phyloP scores from a whole-genome alignment of 2,329 filamentous ascomycete genomes.

The Aspergillus eucalypticola region DNA sequence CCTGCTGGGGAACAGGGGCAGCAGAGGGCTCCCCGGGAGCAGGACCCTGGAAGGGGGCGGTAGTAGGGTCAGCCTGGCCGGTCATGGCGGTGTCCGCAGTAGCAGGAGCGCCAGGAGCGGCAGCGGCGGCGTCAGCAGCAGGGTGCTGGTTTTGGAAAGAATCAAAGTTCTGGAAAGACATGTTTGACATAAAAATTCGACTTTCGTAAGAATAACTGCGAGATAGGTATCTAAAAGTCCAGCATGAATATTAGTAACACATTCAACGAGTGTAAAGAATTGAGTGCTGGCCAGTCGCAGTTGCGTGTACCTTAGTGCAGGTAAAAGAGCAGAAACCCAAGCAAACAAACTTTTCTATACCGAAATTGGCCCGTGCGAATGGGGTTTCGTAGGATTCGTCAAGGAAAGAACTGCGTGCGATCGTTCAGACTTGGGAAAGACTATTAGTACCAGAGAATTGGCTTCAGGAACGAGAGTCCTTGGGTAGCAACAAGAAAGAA shows the following conservation, averaged over 20 bases:
- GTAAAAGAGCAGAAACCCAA: conserved; percentile 24
- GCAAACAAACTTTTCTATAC: conserved; percentile 29
- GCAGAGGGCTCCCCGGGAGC: conserved; percentile 44
- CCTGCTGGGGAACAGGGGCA: conserved; percentile 50
- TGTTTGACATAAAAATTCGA: conserved; percentile 41
- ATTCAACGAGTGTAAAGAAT: background rate
- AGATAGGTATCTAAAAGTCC: conserved; percentile 17
- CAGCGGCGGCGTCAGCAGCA: conserved; percentile 56
- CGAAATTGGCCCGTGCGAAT: conserved; percentile 38
- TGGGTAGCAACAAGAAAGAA: background rate
- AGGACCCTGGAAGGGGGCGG: conserved; percentile 52
- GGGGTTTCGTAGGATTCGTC: conserved; percentile 43
- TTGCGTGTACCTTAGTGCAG: conserved; percentile 24
- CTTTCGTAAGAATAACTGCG: conserved; percentile 22
- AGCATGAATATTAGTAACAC: background rate
- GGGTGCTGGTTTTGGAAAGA: conserved; percentile 62
- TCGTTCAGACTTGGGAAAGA: conserved; percentile 37
- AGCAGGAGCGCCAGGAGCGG: conserved; percentile 48
- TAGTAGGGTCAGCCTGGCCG: conserved; percentile 58
- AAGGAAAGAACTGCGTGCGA: conserved; percentile 40
- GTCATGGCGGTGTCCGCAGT: conserved; percentile 57
- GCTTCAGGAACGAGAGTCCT: background rate
- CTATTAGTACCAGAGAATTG: conserved; percentile 14
- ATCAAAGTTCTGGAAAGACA: conserved; percentile 69
- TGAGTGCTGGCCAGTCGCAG: background rate